These are phyloP conservation scores for Tuber aestivum DNA, from an alignment of 495 filamentous ascomycete species.

Conservation along the genomic window DNA sequence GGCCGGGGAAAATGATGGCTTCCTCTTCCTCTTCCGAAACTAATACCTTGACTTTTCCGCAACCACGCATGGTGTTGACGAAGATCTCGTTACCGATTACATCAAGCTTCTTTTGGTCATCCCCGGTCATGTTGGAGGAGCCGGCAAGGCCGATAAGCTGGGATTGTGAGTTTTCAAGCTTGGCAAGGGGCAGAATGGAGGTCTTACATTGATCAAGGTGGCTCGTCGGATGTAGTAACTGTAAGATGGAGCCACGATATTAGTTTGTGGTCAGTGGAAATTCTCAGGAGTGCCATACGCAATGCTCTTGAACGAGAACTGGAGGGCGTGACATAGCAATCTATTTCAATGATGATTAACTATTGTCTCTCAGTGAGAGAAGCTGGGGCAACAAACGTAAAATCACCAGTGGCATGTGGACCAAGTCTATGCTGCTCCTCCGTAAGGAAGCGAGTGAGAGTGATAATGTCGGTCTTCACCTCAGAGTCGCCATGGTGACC, in stretches of 20 bases:
- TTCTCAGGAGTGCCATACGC: slow-evolving; percentile 46
- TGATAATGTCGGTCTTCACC: slow-evolving; percentile 93
- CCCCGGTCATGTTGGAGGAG: slow-evolving; percentile 88
- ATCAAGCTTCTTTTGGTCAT: slow-evolving; percentile 99
- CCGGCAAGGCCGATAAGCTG: slow-evolving; percentile 82
- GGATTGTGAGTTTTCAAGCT: slow-evolving; percentile 10
- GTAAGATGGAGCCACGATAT: slow-evolving; percentile 1
- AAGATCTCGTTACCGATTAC: slow-evolving; percentile 98
- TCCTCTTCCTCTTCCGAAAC: slow-evolving; percentile 97
- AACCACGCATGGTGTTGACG: slow-evolving; percentile 85
- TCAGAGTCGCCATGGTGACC: slow-evolving; percentile 53
- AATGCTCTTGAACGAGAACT: slow-evolving; percentile 99
- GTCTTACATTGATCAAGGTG: slow-evolving; percentile 74
- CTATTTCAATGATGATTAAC: slow-evolving; percentile 46
- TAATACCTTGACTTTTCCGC: slow-evolving; percentile 78
- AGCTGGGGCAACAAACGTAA: slow-evolving; percentile 64
- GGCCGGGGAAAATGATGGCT: slow-evolving; percentile 75
- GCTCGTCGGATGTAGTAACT: slow-evolving; percentile 94
- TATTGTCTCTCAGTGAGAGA: not conserved
- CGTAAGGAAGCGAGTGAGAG: slow-evolving; percentile 87
- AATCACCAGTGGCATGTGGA: slow-evolving; percentile 77
- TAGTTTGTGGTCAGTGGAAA: slow-evolving; percentile 12
- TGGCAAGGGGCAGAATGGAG: not conserved
- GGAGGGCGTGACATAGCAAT: slow-evolving; percentile 91
- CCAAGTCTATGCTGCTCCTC: slow-evolving; percentile 88